These are phyloP conservation scores for Acacia confusa DNA, from an alignment of 306 rosid genomes.

Conservation along the genomic window DNA sequence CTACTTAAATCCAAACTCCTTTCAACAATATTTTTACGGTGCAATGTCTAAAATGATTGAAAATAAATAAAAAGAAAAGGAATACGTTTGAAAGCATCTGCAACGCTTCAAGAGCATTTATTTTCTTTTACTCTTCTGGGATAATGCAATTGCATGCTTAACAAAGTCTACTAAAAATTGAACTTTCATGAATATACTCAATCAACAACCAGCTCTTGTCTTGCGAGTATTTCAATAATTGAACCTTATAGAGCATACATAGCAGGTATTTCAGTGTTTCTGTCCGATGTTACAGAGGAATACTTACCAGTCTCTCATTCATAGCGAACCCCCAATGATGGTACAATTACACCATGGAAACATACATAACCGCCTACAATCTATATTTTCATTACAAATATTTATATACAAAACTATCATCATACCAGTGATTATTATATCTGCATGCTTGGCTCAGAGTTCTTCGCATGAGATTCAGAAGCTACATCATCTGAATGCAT, in stretches of 20 bases:
- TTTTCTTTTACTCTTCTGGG: background rate
- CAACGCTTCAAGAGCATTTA: background rate
- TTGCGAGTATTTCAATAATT: background rate
- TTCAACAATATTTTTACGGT: no score
- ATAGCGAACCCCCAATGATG: no score
- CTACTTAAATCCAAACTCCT: background rate
- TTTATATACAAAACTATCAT: constrained; percentile 37
- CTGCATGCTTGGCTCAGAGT: constrained; percentile 39
- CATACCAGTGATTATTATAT: constrained; percentile 27
- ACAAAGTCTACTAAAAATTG: background rate
- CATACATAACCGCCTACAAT: background rate
- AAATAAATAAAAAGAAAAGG: background rate
- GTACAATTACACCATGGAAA: background rate
- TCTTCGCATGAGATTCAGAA: constrained; percentile 21
- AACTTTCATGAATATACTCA: background rate
- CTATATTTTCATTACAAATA: background rate
- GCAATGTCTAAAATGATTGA: background rate
- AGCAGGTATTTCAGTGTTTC: background rate
- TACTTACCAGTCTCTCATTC: background rate
- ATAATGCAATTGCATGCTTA: background rate
- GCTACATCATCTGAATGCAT: constrained; percentile 64
- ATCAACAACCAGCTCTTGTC: background rate
- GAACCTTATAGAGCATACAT: background rate
- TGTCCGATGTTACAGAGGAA: background rate
- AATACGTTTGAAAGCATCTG: background rate